Percentiles rank a stretch among this genome's conserved stretches.
Evolutionary conservation across 1,139 yeast species (phyloP).

Genomic region (Candida tropicalis): DNA sequence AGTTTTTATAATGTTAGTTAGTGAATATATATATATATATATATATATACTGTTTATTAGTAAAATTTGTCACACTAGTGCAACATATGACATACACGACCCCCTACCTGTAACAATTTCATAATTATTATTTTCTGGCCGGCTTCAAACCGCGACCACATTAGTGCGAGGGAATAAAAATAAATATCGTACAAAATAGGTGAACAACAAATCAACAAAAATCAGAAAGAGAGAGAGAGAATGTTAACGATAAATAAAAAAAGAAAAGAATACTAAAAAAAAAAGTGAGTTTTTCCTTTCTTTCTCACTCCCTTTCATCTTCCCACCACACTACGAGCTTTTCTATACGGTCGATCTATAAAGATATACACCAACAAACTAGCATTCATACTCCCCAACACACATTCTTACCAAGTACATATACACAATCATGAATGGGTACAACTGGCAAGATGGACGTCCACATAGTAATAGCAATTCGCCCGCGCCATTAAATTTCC

Average conservation of each 20-base stretch:
- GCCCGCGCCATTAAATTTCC: slow-evolving; percentile 11
- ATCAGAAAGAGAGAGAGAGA: too few species aligned
- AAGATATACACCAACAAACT: not conserved
- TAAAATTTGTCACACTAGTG: not conserved
- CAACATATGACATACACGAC: not conserved
- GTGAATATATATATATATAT: too few species aligned
- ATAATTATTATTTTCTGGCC: not conserved
- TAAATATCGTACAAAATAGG: slow-evolving; percentile 1
- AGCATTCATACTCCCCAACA: not conserved
- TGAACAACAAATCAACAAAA: slow-evolving; percentile 8
- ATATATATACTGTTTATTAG: not conserved
- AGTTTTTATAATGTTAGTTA: too few species aligned
- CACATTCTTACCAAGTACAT: not conserved
- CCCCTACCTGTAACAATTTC: too few species aligned
- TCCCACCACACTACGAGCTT: not conserved
- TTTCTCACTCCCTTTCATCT: not conserved
- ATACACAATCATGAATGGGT: slow-evolving; percentile 6
- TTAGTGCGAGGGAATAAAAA: not conserved
- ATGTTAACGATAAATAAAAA: slow-evolving; percentile 2
- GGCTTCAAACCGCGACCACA: not conserved
- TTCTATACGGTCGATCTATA: not conserved
- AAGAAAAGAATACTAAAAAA: not conserved
- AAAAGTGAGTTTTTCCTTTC: not conserved
- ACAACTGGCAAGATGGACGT: slow-evolving; percentile 5
- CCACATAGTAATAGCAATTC: slow-evolving; percentile 6